Percentiles rank a stretch among this genome's conserved stretches.
Conservation (phyloP, 441 rosid genomes). For the Manihot esculenta region DNA sequence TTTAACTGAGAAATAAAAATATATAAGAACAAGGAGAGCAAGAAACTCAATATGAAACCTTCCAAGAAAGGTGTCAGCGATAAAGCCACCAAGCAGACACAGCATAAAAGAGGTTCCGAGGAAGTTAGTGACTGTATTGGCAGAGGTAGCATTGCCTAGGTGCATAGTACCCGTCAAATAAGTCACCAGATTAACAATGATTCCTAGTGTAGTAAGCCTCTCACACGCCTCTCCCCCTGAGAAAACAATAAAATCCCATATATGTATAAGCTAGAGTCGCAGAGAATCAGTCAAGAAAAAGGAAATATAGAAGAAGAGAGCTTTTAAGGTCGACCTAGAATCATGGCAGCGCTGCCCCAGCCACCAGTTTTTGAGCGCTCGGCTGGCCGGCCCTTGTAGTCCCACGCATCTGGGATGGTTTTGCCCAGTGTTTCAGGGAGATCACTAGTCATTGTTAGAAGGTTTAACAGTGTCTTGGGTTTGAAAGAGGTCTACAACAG, state of each 20-base stretch:
- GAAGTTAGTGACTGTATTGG: constrained; percentile 85
- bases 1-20: neutral
- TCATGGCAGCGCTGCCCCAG: constrained; percentile 87
- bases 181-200: constrained; percentile 86
- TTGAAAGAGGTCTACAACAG: too few relatives aligned
- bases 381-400: constrained; percentile 77
- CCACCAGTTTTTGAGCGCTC: constrained; percentile 70
- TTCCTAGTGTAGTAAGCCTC: constrained; percentile 88
- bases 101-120: constrained; percentile 93
- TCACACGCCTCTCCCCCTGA: constrained; percentile 77
- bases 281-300: neutral
- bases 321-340: constrained; percentile 45
- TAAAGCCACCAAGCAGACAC: constrained; percentile 82
- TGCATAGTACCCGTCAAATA: constrained; percentile 90
- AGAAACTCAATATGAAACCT: constrained; percentile 37
- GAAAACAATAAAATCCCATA: neutral
- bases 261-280: neutral
- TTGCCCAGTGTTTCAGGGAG: constrained; percentile 53
- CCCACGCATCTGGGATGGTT: constrained; percentile 76
- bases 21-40: neutral
- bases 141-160: constrained; percentile 72
- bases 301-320: neutral
- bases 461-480: too few relatives aligned
- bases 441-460: constrained; percentile 4
- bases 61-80: constrained; percentile 91